Conservation (phyloP, 805 yeast genomes). For the Candida broadrunensis region DNA sequence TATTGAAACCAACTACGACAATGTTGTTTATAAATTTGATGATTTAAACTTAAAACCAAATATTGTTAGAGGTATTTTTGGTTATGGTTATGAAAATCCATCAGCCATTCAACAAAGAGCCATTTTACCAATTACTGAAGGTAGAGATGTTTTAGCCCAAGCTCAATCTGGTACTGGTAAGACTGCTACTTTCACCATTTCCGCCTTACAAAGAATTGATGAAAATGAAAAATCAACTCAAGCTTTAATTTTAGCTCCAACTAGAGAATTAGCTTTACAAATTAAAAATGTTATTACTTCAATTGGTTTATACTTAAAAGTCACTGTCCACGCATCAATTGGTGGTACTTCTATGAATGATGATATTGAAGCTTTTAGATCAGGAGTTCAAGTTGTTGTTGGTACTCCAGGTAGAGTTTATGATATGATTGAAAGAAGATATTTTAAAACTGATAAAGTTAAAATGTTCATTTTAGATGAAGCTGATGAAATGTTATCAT, state of each 20-base stretch:
- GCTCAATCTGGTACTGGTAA: conserved; percentile 91
- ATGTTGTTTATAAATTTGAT: conserved; percentile 70
- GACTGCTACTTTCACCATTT: conserved; percentile 83
- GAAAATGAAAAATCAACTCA: conserved; percentile 71
- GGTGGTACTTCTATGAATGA: conserved; percentile 93
- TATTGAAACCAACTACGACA: conserved; percentile 95
- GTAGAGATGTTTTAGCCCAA: conserved; percentile 73
- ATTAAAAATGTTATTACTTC: conserved; percentile 91
- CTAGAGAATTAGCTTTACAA: conserved; percentile 96
- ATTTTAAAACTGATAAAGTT: conserved; percentile 75
- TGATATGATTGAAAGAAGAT: conserved; percentile 92
- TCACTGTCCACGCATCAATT: conserved; percentile 92
- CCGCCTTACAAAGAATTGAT: conserved; percentile 73
- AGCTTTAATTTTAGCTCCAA: conserved; percentile 94
- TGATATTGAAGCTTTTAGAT: conserved; percentile 78
- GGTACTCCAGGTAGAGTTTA: conserved; percentile 98
- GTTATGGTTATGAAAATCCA: conserved; percentile 79
- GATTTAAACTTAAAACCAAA: conserved; percentile 71
- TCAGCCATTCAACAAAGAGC: conserved; percentile 83
- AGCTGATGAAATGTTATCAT: conserved; percentile 93
- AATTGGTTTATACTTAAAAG: conserved; percentile 86
- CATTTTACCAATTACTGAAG: conserved; percentile 71
- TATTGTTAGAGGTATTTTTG: conserved; percentile 75
- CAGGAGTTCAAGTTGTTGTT: conserved; percentile 89
- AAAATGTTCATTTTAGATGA: conserved; percentile 96